Evolutionary conservation across 1,139 yeast genomes (phyloP).

Genomic region (Suhomyces bribrorum): DNA sequence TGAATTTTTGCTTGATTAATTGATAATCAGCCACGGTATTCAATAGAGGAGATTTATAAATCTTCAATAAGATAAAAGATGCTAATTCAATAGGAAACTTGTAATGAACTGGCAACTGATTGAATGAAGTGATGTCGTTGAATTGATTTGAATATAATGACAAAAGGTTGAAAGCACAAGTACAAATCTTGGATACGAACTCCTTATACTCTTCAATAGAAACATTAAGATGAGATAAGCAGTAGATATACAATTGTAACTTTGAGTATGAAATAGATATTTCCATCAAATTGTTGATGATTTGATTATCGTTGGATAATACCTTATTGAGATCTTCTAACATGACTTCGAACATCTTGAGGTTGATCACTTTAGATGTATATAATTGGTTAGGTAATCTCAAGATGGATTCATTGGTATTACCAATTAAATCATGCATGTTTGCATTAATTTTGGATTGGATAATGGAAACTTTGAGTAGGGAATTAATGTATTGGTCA

Average conservation of each 20-base stretch:
- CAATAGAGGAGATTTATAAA: constrained; percentile 42
- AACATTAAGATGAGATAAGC: constrained; percentile 35
- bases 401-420: constrained; percentile 16
- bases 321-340: constrained; percentile 31
- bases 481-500: constrained; percentile 42
- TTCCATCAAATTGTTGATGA: constrained; percentile 29
- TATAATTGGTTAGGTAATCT: constrained; percentile 24
- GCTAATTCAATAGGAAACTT: constrained; percentile 42
- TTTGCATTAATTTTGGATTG: constrained; percentile 46
- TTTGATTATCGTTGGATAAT: constrained; percentile 15
- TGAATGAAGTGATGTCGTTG: constrained; percentile 23
- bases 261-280: constrained; percentile 42
- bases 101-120: constrained; percentile 44
- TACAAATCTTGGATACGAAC: constrained; percentile 31
- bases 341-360: constrained; percentile 48
- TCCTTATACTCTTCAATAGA: constrained; percentile 31
- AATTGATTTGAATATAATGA: constrained; percentile 27
- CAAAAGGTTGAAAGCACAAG: constrained; percentile 33
- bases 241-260: constrained; percentile 41
- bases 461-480: constrained; percentile 42
- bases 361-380: constrained; percentile 36
- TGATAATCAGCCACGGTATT: constrained; percentile 32
- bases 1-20: constrained; percentile 31
- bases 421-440: constrained; percentile 34
- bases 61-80: constrained; percentile 33